Percentiles rank a stretch among this genome's conserved stretches.
These are phyloP conservation scores for Sporisorium sorghi DNA, from an alignment of 1,284 basidiomycete genomes.

Conservation along the genomic window DNA sequence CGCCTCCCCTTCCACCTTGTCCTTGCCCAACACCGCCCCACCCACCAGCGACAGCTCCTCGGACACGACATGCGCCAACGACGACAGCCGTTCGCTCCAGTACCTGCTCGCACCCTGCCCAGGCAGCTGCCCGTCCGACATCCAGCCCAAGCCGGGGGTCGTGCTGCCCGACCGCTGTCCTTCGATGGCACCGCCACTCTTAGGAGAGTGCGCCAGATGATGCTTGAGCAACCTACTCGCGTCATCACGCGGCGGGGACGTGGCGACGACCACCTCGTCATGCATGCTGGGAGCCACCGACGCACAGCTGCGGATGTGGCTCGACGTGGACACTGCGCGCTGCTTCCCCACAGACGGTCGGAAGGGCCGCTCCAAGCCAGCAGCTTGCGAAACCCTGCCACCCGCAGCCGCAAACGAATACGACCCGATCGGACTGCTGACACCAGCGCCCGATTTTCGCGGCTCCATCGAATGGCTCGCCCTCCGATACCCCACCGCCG, in stretches of 20 bases:
- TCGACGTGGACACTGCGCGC: conserved; percentile 30
- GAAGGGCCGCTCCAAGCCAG: conserved; percentile 6
- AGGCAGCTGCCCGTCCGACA: conserved; percentile 19
- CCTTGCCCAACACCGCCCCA: conserved; percentile 21
- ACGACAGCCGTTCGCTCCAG: conserved; percentile 41
- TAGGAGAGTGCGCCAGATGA: conserved; percentile 31
- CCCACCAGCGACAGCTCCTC: conserved; percentile 33
- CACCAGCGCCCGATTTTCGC: conserved; percentile 8
- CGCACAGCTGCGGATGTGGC: conserved; percentile 20
- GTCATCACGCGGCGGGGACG: conserved; percentile 35
- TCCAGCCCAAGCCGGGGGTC: conserved; percentile 46
- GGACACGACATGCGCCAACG: conserved; percentile 41
- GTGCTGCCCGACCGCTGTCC: conserved; percentile 12
- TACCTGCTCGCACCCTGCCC: conserved; percentile 27
- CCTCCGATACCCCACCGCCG: conserved; percentile 4
- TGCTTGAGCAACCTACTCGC: conserved; percentile 31
- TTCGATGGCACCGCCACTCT: background rate
- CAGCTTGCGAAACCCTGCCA: conserved; percentile 4
- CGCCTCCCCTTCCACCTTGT: background rate
- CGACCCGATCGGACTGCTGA: conserved; percentile 39
- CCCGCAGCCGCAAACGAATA: conserved; percentile 9
- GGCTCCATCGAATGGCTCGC: conserved; percentile 38
- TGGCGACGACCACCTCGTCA: conserved; percentile 30
- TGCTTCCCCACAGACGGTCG: conserved; percentile 26
- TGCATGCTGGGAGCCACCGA: conserved; percentile 26